Evolutionary conservation across 2,329 filamentous ascomycete genomes (phyloP), one percentile per base, ranked within the genome.

Genomic region (Fonsecaea multimorphosa): DNA sequence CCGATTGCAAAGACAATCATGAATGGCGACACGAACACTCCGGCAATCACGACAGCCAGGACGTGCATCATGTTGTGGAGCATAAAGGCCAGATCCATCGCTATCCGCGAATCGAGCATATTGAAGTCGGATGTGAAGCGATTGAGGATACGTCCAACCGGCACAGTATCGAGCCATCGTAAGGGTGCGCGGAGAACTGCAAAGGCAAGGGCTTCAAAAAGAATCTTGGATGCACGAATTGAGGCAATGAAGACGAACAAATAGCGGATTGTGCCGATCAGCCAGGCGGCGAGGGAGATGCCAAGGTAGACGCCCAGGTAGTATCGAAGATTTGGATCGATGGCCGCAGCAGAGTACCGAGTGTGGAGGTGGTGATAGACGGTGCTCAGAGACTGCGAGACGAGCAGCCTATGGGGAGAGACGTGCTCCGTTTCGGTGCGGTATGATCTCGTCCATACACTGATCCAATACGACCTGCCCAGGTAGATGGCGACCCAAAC

Each of bases 161-260:
- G 91, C 0, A 92, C 88, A 0, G 91, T 93, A 73, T 94, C 91
- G 40, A 94, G 83, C 89, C 90, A 93, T 67, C 90, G 83, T n/a
- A 93, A 81, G 1, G 90, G 91, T 5, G 91, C 88, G 19, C 89
- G 85, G 2, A 94, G 81, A 11, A 94, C 83, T 0, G 86, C 83
- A 70, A 86, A 87, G 51, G 89, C 86, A 68, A 93, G 84, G 58
- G 84, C 84, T 24, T 86, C 83, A 69, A 93, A 94, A 2, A 93
- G 81, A 52, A 79, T 79, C 44, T 86, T 82, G n/a, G 90, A 92
- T 2, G 90, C 90, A 64, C 82, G 84, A 70, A 93, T 82, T 12
- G 89, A 89, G 55, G 89, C 87, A 7, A 80, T 71, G 72, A 88
- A 91, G 4, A 90, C 80, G 74, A 86, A 87, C 64, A 84, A 84